Percentiles rank a stretch among this genome's conserved stretches.
phyloP scores from a whole-genome alignment of 352 stramenopile species.

The Phytophthora quininea region DNA sequence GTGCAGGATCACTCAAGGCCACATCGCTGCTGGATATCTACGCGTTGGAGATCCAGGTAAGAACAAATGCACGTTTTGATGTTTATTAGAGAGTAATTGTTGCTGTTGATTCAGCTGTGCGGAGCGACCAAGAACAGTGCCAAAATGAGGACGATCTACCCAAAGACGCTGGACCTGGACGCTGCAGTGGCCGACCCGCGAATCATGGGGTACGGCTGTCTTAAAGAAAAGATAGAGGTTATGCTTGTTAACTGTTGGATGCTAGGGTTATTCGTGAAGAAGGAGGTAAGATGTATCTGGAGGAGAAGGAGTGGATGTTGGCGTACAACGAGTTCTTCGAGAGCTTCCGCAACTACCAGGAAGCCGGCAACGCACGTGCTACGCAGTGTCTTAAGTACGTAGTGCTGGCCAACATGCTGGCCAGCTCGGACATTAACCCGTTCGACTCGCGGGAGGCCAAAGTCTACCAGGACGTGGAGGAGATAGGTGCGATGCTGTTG shows the following conservation, averaged over 20 bases:
- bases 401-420: constrained; percentile 93
- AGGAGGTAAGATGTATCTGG: constrained; percentile 94
- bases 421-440: constrained; percentile 93
- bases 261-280: constrained; percentile 88
- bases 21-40: constrained; percentile 92
- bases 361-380: constrained; percentile 88
- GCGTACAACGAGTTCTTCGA: constrained; percentile 96
- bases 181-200: constrained; percentile 88
- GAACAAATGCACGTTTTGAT: neutral
- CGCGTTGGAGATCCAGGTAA: constrained; percentile 90
- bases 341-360: constrained; percentile 93
- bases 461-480: constrained; percentile 85
- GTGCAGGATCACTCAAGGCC: constrained; percentile 82
- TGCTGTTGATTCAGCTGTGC: constrained; percentile 60
- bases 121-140: constrained; percentile 87
- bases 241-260: constrained; percentile 7
- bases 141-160: constrained; percentile 90
- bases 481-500: constrained; percentile 81
- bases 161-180: constrained; percentile 90
- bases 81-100: neutral
- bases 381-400: constrained; percentile 94
- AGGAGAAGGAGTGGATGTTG: constrained; percentile 86
- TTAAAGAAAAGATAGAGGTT: too few relatives aligned
- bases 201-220: constrained; percentile 83
- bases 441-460: constrained; percentile 94